phyloP scores from a whole-genome alignment of 2,329 filamentous ascomycete species.

The Podosphaera fusca region DNA sequence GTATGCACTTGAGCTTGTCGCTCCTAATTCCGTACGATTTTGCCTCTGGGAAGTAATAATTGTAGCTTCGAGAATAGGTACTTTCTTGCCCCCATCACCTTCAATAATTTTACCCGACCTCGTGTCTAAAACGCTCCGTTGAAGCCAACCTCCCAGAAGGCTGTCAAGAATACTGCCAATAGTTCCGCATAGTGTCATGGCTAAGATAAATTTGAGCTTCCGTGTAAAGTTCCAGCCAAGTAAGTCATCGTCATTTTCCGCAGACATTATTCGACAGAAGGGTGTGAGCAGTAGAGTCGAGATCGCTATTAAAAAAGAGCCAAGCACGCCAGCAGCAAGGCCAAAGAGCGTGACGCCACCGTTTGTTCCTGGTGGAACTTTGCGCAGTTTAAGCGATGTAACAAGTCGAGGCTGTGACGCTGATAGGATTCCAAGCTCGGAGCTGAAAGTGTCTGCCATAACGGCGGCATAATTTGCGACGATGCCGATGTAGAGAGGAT shows the following conservation, averaged over 20 bases:
- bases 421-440: constrained; percentile 81
- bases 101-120: constrained; percentile 74
- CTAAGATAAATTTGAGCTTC: constrained; percentile 24
- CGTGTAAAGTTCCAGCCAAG: constrained; percentile 29
- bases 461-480: constrained; percentile 77
- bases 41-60: constrained; percentile 14
- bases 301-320: constrained; percentile 44
- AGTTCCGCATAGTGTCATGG: constrained; percentile 47
- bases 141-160: constrained; percentile 60
- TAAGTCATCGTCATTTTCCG: constrained; percentile 6
- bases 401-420: constrained; percentile 57
- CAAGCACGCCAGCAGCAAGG: constrained; percentile 47
- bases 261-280: constrained; percentile 27
- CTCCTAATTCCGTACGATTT: constrained; percentile 16
- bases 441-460: constrained; percentile 81
- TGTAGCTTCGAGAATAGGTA: constrained; percentile 21
- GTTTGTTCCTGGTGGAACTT: constrained; percentile 78
- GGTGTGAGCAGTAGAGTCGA: constrained; percentile 43
- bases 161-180: constrained; percentile 73
- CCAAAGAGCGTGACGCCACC: constrained; percentile 67
- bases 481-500: constrained; percentile 39
- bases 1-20: background rate
- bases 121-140: constrained; percentile 68
- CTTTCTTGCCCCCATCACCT: constrained; percentile 48
- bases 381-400: constrained; percentile 51